Evolutionary conservation across 192 early-diverging fungal genomes (phyloP).

Genomic region (Gryganskiella cystojenkinii): DNA sequence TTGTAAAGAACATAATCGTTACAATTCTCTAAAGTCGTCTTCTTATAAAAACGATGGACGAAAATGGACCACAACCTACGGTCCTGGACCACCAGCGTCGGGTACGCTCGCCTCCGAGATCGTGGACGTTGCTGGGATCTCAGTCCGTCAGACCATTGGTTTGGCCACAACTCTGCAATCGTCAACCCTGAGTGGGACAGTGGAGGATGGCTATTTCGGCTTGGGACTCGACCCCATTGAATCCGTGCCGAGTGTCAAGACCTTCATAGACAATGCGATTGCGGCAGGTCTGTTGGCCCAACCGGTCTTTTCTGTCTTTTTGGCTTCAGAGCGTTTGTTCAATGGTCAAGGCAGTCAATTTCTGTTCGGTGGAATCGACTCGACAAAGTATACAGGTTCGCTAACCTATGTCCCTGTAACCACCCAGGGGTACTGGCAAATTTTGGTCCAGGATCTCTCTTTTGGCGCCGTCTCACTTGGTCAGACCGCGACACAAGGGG

Average conservation of each 20-base stretch:
- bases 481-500: conserved; percentile 41
- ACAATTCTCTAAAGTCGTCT: no score
- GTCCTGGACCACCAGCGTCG: conserved; percentile 60
- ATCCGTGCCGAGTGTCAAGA: conserved; percentile 55
- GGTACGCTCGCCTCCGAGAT: conserved; percentile 62
- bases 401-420: conserved; percentile 65
- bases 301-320: conserved; percentile 70
- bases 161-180: no score
- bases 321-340: conserved; percentile 48
- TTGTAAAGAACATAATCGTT: no score
- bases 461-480: conserved; percentile 52
- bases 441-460: conserved; percentile 56
- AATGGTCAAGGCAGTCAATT: conserved; percentile 12
- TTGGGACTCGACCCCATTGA: conserved; percentile 66
- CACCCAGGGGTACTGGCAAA: conserved; percentile 66
- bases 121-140: conserved; percentile 68
- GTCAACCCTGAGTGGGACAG: conserved; percentile 61
- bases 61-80: no score
- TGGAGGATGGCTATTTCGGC: conserved; percentile 70
- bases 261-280: conserved; percentile 67
- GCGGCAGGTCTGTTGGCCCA: conserved; percentile 62
- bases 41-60: no score
- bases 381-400: conserved; percentile 53
- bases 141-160: conserved; percentile 69
- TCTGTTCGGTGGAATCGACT: conserved; percentile 66